A percentile compares a stretch with the other conserved stretches of the same genome.
These are phyloP conservation scores for Cytospora mali DNA, from an alignment of 2,329 filamentous ascomycete genomes.

Conservation along the genomic window DNA sequence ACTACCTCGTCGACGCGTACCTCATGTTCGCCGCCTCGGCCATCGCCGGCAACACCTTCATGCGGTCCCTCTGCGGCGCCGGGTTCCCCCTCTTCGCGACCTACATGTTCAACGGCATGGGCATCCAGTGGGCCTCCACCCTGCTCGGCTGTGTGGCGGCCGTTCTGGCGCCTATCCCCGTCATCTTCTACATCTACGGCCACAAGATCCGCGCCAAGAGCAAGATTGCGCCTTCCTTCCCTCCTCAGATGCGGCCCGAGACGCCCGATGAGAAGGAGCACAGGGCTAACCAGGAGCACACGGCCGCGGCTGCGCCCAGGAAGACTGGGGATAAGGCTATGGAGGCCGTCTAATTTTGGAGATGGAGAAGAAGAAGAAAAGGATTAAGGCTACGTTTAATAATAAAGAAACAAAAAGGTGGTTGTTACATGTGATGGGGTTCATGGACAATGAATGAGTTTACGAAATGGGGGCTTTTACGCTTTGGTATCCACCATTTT, in stretches of 20 bases:
- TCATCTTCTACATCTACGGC: constrained; percentile 65
- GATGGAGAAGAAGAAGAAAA: constrained; percentile 1
- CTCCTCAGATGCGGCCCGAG: constrained; percentile 26
- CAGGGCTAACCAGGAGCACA: no score
- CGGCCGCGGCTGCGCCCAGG: constrained; percentile 23
- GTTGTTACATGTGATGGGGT: background rate
- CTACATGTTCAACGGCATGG: constrained; percentile 68
- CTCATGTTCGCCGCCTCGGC: constrained; percentile 77
- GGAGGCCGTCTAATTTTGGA: constrained; percentile 29
- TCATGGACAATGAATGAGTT: background rate
- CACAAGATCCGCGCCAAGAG: constrained; percentile 57
- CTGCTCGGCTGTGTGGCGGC: constrained; percentile 63
- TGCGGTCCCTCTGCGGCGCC: constrained; percentile 77
- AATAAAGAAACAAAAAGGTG: constrained; percentile 1
- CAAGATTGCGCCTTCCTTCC: constrained; percentile 55
- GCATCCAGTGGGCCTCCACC: constrained; percentile 64
- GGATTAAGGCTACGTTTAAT: constrained; percentile 12
- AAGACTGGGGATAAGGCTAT: constrained; percentile 31
- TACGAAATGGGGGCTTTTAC: background rate
- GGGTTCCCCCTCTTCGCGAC: constrained; percentile 78
- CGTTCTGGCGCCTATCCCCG: constrained; percentile 62
- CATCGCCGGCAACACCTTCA: constrained; percentile 79
- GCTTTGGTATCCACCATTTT: background rate
- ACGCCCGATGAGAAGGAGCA: constrained; percentile 20
- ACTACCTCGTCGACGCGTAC: constrained; percentile 79